Conservation (phyloP, 352 stramenopile species). For the Globisporangium perplexum region DNA sequence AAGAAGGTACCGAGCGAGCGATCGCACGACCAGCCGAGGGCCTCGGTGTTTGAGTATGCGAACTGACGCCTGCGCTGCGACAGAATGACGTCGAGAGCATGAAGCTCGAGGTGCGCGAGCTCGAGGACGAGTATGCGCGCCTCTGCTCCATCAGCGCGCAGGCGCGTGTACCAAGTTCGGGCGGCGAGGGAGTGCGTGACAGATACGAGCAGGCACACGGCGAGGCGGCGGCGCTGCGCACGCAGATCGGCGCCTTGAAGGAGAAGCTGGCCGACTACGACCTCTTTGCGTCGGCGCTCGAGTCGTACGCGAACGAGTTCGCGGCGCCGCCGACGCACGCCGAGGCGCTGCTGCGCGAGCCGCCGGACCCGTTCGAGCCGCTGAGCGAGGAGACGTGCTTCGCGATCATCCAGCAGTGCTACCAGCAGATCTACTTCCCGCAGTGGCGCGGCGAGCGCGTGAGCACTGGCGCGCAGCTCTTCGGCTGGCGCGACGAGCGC, state of each 20-base stretch:
- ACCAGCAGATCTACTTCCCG: slow-evolving; percentile 39
- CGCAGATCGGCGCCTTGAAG: slow-evolving; percentile 29
- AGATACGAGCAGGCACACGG: slow-evolving; percentile 24
- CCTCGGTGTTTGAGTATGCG: no score
- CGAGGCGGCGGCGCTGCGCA: slow-evolving; percentile 26
- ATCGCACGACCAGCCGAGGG: no score
- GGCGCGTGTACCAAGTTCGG: no score
- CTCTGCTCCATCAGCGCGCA: slow-evolving; percentile 16
- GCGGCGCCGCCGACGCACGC: slow-evolving; percentile 10
- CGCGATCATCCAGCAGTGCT: slow-evolving; percentile 46
- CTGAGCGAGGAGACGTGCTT: slow-evolving; percentile 28
- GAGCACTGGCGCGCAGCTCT: slow-evolving; percentile 35
- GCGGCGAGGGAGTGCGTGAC: slow-evolving; percentile 8
- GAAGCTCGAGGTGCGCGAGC: slow-evolving; percentile 25
- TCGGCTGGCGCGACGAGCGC: slow-evolving; percentile 45
- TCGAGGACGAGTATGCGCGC: slow-evolving; percentile 29
- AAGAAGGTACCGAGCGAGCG: slow-evolving; percentile 7
- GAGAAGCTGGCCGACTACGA: slow-evolving; percentile 30
- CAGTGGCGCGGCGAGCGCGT: slow-evolving; percentile 30
- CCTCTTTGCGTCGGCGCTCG: slow-evolving; percentile 32
- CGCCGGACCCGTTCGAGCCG: slow-evolving; percentile 5
- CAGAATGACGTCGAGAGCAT: slow-evolving; percentile 40
- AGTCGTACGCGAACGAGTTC: slow-evolving; percentile 27
- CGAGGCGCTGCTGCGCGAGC: slow-evolving; percentile 6
- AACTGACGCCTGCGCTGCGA: neutral